Conservation (phyloP, 768 basidiomycete species). For the Hemileccinum rubropunctum region DNA sequence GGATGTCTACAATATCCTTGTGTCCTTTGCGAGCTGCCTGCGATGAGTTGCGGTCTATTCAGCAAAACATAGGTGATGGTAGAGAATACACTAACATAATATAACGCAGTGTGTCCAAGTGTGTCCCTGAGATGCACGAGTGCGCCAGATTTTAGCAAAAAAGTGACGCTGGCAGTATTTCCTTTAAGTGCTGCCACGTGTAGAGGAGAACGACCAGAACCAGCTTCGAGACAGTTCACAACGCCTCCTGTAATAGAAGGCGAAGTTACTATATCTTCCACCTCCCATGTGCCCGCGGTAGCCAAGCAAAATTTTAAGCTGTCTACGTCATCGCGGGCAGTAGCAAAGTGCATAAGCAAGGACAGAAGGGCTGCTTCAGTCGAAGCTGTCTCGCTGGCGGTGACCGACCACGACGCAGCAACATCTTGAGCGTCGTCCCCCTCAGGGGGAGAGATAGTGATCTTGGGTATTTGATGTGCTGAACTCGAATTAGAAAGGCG, state of each 20-base stretch:
- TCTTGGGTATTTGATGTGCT: conserved; percentile 35
- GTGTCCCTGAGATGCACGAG: conserved; percentile 78
- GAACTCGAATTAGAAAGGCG: conserved; percentile 53
- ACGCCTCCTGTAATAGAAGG: conserved; percentile 57
- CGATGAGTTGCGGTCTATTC: background rate
- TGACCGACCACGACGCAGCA: conserved; percentile 73
- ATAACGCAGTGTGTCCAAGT: conserved; percentile 80
- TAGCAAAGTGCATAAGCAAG: conserved; percentile 76
- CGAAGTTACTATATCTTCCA: conserved; percentile 14
- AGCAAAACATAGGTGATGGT: background rate
- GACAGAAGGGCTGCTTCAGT: conserved; percentile 73
- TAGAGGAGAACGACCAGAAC: conserved; percentile 72
- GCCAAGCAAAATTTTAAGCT: conserved; percentile 58
- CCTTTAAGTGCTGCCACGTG: conserved; percentile 79
- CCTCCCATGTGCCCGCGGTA: conserved; percentile 24
- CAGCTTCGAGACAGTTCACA: conserved; percentile 67
- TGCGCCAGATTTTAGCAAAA: conserved; percentile 70
- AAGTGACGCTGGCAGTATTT: conserved; percentile 36
- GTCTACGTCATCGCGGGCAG: conserved; percentile 64
- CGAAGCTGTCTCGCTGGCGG: conserved; percentile 68
- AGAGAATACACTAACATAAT: conserved; percentile 54
- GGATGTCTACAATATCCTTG: conserved; percentile 53
- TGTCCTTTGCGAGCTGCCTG: conserved; percentile 78
- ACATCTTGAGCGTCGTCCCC: conserved; percentile 42
- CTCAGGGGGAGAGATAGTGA: conserved; percentile 30